Base-by-base conservation (phyloP, 768 basidiomycete genomes). In the Pleurotus platypus region DNA sequence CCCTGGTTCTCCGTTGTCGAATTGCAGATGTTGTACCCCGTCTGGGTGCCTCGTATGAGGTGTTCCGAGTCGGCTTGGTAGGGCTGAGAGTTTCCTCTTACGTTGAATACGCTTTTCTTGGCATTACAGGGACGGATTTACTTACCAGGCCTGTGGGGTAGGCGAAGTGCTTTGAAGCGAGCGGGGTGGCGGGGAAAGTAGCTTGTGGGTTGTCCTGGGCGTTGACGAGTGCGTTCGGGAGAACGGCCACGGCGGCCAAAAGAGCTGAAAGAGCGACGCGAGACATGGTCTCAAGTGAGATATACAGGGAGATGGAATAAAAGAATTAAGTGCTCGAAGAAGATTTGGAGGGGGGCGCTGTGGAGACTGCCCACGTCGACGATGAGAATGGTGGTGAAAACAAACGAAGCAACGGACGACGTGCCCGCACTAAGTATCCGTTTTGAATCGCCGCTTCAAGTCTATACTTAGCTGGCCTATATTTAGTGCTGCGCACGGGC, bases 1-100 rank as follows among this genome's bases (percentile, higher is more conserved):
- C 72, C 26, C 57, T 76, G 81, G 58, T 73, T 77, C 66, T 82
- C 72, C 4, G 85, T 86, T 26, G 80, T 81, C 1, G 78, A 74
- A 68, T 85, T 83, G 70, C 84, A 86, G 4, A 70, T 62, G 66
- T 84, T 84, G 74, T 83, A 83, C 11, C 86, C 86, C n/a, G 57
- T 59, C 60, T 86, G 85, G 11, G 71, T 65, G 4, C 86, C 87
- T 58, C 86, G 83, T 22, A 67, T 64, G 45, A 71, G 49, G 16
- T 62, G 70, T 58, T 70, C 69, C 43, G 76, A 66, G 48, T 81
- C 77, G 39, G 73, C 81, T 67, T 83, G 73, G 64, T 79, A 76
- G 2, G 84, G 84, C 82, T 84, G 53, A 46, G 75, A 37, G 20
- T 50, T 74, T 37, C 20, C 18, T 18, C 35, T 2, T 57, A 27